These are phyloP conservation scores for Flaveria trinervia DNA, from an alignment of 129 eudicot species.

Conservation along the genomic window DNA sequence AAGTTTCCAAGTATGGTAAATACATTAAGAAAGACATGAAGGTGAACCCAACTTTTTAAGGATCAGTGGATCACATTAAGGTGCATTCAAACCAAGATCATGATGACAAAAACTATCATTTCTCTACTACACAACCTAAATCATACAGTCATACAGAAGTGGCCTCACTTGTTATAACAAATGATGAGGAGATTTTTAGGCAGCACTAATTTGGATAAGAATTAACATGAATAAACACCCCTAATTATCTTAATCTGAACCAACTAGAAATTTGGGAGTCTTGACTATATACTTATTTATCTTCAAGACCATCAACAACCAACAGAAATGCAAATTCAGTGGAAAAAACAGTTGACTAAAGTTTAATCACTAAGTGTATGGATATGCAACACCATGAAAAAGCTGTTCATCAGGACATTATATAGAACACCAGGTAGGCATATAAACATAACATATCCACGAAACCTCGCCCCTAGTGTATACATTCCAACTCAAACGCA, in stretches of 20 bases:
- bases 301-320: too few relatives aligned
- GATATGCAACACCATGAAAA: not conserved
- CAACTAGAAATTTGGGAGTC: not conserved
- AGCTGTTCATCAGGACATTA: not conserved
- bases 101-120: not conserved
- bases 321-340: too few relatives aligned
- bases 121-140: not conserved
- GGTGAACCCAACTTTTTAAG: not conserved
- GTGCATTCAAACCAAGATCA: not conserved
- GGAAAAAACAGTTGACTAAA: not conserved
- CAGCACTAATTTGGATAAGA: not conserved
- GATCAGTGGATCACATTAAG: not conserved
- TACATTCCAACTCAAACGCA: not conserved
- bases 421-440: not conserved
- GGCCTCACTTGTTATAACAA: not conserved
- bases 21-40: not conserved
- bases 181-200: not conserved
- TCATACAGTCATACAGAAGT: not conserved
- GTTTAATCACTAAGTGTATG: not conserved
- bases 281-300: not conserved
- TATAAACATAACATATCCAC: not conserved
- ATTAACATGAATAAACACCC: not conserved
- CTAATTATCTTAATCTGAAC: not conserved
- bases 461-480: not conserved
- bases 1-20: not conserved